Conservation (phyloP, 805 yeast species). For the Saitoella complicata region DNA sequence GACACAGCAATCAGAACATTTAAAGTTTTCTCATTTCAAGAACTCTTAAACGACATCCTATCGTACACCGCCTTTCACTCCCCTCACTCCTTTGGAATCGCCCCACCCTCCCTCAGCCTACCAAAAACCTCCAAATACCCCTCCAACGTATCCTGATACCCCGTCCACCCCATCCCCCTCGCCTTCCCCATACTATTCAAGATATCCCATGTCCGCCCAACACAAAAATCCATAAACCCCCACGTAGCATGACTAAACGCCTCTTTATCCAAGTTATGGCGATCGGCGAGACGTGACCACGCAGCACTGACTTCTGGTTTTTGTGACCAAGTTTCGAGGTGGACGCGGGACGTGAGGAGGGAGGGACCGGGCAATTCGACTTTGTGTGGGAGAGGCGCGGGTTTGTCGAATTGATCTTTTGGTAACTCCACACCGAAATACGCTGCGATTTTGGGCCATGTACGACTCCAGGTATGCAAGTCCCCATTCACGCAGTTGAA, state of each 20-base stretch:
- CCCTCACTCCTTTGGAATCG: too few species aligned
- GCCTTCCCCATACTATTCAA: neutral
- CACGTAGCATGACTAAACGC: neutral
- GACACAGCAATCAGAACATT: too few species aligned
- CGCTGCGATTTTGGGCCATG: neutral
- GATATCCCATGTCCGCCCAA: neutral
- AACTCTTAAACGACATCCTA: too few species aligned
- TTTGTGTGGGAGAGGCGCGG: neutral
- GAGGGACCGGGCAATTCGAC: neutral
- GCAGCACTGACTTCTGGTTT: neutral
- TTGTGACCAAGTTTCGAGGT: neutral
- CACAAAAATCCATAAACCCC: neutral
- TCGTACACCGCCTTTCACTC: too few species aligned
- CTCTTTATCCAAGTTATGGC: neutral
- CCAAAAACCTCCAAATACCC: neutral
- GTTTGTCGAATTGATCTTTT: neutral
- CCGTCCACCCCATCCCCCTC: neutral
- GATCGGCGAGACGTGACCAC: neutral
- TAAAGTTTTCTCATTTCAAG: too few species aligned
- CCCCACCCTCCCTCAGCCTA: neutral
- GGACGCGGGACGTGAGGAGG: neutral
- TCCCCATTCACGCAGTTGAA: slow-evolving; percentile 1
- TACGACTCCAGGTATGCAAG: neutral
- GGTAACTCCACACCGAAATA: neutral
- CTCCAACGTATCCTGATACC: neutral